Base-by-base conservation (phyloP, 176 grass and related monocot species). In the Eremochloa ophiuroides region DNA sequence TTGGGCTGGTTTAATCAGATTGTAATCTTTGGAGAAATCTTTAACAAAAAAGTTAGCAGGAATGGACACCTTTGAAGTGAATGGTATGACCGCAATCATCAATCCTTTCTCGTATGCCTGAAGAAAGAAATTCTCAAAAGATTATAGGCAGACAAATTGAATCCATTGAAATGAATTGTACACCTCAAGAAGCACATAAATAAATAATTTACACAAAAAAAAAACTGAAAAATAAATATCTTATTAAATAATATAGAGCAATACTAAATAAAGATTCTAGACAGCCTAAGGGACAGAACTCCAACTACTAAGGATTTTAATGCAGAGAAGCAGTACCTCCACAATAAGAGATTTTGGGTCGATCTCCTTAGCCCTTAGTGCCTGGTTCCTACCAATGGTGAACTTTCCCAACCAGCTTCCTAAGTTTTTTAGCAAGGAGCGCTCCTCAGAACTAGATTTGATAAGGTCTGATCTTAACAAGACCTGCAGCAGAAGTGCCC, bases 51-150 rank as follows among this genome's bases (percentile, higher is more conserved):
- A 59, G 34, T n/a, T 4, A 59, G 55, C 3, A 58, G 9, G 78
- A 87, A 64, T 77, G 55, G 41, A 28, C 53, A 95, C 93, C 93
- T 96, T 96, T 58, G 93, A 96, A 60, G 93, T 96, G 75, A 96
- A 96, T 78, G 93, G 93, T 59, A 96, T 85, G 16, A 92, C 93
- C 16, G 93, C 93, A 92, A 96, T 96, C 93, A 96, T 96, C 66
- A 92, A 66, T 34, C 93, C 93, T 58, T 85, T 92, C 41, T 96
- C 93, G 58, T 96, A 96, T 73, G 93, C 93, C 93, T 96, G 86
- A 71, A 67, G 76, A 72, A 15, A 84, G 22, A 60, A 92, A 82
- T 59, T 41, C 67, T 31, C 55, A n/a, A 51, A 61, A 74, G 41
- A 20, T 75, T 31, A 39, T 34, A 56, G 62, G 64, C 72, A 84